Base-by-base conservation (phyloP, 192 early-diverging fungal genomes). In the Coemansia umbellata region DNA sequence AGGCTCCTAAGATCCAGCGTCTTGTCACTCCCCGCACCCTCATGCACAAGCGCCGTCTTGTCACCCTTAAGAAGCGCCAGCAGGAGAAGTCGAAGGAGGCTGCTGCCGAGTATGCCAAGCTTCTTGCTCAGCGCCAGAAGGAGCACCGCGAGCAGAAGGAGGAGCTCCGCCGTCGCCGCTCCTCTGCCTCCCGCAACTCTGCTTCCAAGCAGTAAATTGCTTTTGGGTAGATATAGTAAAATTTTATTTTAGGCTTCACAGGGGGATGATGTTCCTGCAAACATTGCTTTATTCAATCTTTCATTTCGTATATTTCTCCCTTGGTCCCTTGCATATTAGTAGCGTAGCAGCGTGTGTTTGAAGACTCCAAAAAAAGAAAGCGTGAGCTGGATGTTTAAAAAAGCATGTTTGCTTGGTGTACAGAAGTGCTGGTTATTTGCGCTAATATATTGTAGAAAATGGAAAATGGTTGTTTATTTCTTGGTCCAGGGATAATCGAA, bases 1-100 rank as follows among this genome's bases (percentile, higher is more conserved):
- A 98, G 90, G 94, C 89, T 23, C 87, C 89, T 63, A 78, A 80
- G 73, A 97, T 98, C 85, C 95, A 98, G 82, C 91, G 95, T 64
- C 83, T 98, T 60, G 92, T 98, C 56, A 98, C 95, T 63, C 95
- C 95, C 70, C 79, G 90, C 60, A 93, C 91, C 50, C 85, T 97
- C 60, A 94, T 97, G 85, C 90, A 93, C 79, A 93, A 94, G 86
- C 86, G 95, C 66, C 87, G 89, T 74, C 82, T 83, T 52, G 65
- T 81, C 49, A 86, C 93, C 69, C 76, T 92, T 71, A 97, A 98
- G 91, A 82, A 81, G 70, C 82, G 85, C 79, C 85, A 84, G 67
- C 74, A 83, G 53, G 85, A 87, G 70, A 84, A 84, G 72, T 82
- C 89, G 62, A 85, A 83, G 75, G 91, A 74, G 60, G 71, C 58